Percentiles rank a stretch among this genome's conserved stretches.
These are phyloP conservation scores for Dryas drummondii DNA, from an alignment of 306 rosid species.

Conservation along the genomic window DNA sequence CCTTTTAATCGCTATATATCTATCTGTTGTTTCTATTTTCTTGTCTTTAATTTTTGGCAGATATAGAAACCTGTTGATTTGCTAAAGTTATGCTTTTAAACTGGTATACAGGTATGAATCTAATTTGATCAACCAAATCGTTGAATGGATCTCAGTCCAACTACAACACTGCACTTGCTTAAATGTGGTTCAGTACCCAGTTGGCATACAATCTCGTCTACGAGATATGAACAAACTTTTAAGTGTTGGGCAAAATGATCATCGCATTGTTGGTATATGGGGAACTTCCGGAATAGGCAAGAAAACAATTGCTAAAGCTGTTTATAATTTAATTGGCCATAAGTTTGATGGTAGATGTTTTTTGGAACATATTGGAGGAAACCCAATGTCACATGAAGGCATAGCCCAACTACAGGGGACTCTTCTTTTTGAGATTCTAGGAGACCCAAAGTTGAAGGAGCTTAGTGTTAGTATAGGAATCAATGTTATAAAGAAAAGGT, in stretches of 20 bases:
- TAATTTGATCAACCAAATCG: no score
- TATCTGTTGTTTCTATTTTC: no score
- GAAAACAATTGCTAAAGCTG: no score
- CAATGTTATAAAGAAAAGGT: neutral
- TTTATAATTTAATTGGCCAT: neutral
- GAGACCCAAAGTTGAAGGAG: neutral
- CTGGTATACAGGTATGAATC: neutral
- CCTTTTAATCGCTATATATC: no score
- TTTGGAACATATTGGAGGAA: neutral
- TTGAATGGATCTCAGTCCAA: neutral
- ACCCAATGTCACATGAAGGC: neutral
- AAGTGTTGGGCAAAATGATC: neutral
- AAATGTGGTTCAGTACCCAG: neutral
- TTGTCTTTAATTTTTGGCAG: no score
- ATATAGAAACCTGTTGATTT: no score
- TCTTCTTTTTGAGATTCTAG: neutral
- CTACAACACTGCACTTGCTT: neutral
- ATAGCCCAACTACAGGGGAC: neutral
- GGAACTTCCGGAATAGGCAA: neutral
- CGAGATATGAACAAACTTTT: neutral
- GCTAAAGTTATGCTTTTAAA: no score
- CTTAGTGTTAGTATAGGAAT: no score
- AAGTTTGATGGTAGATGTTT: neutral
- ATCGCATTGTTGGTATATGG: conserved; percentile 7
- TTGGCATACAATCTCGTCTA: neutral